Evolutionary conservation across 2,329 filamentous ascomycete species (phyloP), one percentile per base, ranked within the genome.

Genomic region (Diaporthe sp.): DNA sequence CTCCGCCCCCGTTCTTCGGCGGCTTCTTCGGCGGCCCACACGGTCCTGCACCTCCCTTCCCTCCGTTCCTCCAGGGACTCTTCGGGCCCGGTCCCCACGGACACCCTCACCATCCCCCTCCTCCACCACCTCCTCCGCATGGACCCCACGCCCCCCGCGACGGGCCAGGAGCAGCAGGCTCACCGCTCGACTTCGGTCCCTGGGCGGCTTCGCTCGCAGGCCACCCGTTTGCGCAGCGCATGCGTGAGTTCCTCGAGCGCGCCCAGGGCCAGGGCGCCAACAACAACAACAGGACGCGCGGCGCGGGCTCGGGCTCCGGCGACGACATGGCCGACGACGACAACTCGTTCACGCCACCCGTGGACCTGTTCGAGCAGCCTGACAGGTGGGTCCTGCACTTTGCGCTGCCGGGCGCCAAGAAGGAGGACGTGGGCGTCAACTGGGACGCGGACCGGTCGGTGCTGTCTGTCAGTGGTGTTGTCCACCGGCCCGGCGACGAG

Each of bases 361-460:
- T 92, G 72, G 94, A 97, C 81, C 85, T 96, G 77, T 97, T 96
- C 86, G 90, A 93, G 81, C 93, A 92, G 13, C 32, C 53, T 35
- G 72, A 61, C 7, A 83, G 90, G 9, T 95, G 92, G 81, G 85
- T 95, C 56, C 84, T 97, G 12, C 94, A 97, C 82, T 85, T 75
- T 79, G 92, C 94, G 1, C 87, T 97, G 0, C 94, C 95, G 0
- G 94, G 94, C 35, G 94, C 92, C 2, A 92, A 92, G 84, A 96
- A 95, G 83, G 89, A 94, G 79, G 94, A 97, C 79, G 86, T 97
- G 8, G 92, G 89, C 73, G 90, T 97, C 59, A 92, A 92, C 81
- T 97, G 93, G 90, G 91, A 96, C 77, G 87, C 90, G 0, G 92
- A 94, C 74, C 91, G 90, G 79, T 88, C 87, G 61, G 85, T 89